phyloP scores from a whole-genome alignment of 192 early-diverging fungal genomes.

The Podila epicladia region DNA sequence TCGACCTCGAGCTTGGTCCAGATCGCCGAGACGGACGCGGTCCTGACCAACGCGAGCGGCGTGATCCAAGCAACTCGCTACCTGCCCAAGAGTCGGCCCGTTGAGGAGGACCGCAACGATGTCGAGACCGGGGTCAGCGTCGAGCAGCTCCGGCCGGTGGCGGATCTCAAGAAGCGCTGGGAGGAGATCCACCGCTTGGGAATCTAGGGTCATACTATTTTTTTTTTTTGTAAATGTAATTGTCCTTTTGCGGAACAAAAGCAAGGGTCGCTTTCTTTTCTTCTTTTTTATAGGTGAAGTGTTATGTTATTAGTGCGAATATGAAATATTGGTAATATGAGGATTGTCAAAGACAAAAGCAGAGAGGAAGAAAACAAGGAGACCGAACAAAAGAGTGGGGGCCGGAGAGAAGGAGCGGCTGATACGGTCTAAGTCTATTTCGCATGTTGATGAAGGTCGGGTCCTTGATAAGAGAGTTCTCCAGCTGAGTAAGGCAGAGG shows the following conservation, averaged over 20 bases:
- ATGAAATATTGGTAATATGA: no score
- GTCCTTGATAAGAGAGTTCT: neutral
- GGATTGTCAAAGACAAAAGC: neutral
- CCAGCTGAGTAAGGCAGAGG: no score
- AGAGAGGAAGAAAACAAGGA: neutral
- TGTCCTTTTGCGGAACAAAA: neutral
- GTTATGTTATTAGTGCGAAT: no score
- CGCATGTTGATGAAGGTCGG: neutral
- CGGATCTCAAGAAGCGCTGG: conserved; percentile 42
- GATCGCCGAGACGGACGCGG: neutral
- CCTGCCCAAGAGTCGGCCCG: conserved; percentile 3
- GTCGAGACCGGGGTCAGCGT: conserved; percentile 15
- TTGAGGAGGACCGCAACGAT: neutral
- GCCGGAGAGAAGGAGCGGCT: neutral
- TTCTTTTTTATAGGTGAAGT: neutral
- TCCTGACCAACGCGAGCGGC: conserved; percentile 8
- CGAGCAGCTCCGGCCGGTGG: conserved; percentile 30
- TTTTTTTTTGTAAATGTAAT: neutral
- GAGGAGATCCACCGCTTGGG: conserved; percentile 36
- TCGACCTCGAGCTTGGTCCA: neutral
- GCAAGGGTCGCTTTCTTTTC: neutral
- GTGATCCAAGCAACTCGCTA: conserved; percentile 27
- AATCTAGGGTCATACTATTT: neutral
- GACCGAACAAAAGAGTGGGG: neutral
- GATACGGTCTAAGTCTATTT: no score